phyloP scores from a whole-genome alignment of 371 early-diverging fungal species.

The Batkoa obscura region DNA sequence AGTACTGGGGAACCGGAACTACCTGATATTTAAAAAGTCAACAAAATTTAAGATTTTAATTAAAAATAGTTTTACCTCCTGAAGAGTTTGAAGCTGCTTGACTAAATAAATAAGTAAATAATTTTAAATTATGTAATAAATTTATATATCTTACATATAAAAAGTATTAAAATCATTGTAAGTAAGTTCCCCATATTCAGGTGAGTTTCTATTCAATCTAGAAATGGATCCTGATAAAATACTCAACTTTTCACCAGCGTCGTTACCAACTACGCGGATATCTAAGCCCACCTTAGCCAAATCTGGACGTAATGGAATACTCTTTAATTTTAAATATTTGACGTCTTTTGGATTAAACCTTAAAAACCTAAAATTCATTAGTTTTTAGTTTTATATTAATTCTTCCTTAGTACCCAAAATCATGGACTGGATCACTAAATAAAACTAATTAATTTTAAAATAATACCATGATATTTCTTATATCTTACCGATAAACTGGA shows the following conservation, averaged over 20 bases:
- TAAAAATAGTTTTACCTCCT: conserved; percentile 29
- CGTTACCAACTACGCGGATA: conserved; percentile 64
- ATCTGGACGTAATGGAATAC: conserved; percentile 48
- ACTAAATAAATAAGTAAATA: not conserved
- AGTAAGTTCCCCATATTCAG: conserved; percentile 41
- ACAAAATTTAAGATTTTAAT: not conserved
- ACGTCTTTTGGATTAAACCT: conserved; percentile 60
- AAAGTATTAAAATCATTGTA: conserved; percentile 33
- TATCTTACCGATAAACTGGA: conserved; percentile 37
- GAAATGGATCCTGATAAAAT: conserved; percentile 61
- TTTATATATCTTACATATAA: conserved; percentile 5
- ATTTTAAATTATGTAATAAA: not conserved
- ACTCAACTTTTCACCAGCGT: conserved; percentile 62
- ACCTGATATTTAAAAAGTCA: not conserved
- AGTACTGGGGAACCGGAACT: conserved; percentile 81
- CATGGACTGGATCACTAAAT: conserved; percentile 60
- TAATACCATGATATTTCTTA: not conserved
- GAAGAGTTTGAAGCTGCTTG: conserved; percentile 63
- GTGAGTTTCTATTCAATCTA: conserved; percentile 52
- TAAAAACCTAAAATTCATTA: conserved; percentile 23
- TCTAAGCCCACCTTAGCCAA: conserved; percentile 57
- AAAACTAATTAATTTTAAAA: not conserved
- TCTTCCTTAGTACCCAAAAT: conserved; percentile 51
- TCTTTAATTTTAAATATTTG: conserved; percentile 41
- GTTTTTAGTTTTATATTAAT: not conserved